phyloP scores from a whole-genome alignment of 2,329 filamentous ascomycete genomes.

The Colletotrichum sp. region DNA sequence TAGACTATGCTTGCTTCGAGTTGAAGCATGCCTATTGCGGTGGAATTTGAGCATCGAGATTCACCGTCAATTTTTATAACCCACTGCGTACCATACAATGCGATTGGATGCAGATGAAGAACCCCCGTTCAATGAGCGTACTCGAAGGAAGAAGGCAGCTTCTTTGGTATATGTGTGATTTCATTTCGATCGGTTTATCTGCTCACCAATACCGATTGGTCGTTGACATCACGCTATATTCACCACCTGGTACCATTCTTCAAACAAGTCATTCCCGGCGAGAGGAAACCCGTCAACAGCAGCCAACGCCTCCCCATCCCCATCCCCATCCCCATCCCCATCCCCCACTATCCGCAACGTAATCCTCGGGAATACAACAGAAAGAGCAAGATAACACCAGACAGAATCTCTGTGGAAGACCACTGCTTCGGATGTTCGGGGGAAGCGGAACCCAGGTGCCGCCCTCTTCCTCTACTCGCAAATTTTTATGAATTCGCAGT shows the following conservation, averaged over 20 bases:
- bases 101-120: too few relatives aligned
- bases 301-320: background rate
- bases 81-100: too few relatives aligned
- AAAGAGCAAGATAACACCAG: background rate
- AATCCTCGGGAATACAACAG: background rate
- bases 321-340: background rate
- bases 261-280: fast-evolving
- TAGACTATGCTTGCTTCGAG: too few relatives aligned
- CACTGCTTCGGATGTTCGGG: background rate
- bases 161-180: too few relatives aligned
- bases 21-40: too few relatives aligned
- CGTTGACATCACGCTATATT: too few relatives aligned
- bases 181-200: background rate
- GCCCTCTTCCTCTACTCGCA: background rate
- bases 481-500: background rate
- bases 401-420: background rate
- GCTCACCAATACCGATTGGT: background rate
- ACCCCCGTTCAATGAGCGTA: too few relatives aligned
- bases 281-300: background rate
- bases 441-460: background rate
- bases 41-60: too few relatives aligned
- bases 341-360: background rate
- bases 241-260: background rate
- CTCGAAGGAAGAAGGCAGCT: too few relatives aligned
- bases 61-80: too few relatives aligned